Conservation (phyloP, 768 basidiomycete species). For the Hydnomerulius pinastri region DNA sequence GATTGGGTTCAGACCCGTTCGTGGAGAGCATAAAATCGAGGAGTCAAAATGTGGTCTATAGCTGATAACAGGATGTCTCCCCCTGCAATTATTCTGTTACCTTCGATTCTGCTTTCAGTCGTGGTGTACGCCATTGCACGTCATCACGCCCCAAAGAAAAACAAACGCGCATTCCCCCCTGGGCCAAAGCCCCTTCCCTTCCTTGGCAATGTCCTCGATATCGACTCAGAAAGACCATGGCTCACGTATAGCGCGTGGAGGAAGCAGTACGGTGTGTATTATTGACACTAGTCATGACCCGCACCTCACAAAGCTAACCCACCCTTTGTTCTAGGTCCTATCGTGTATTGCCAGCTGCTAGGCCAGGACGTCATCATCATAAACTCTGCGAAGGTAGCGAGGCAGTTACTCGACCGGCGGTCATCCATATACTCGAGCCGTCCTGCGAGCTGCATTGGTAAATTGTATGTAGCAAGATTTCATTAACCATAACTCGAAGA, state of each 20-base stretch:
- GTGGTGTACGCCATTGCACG: constrained; percentile 15
- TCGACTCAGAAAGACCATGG: constrained; percentile 23
- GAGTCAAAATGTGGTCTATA: background rate
- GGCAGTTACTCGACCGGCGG: constrained; percentile 30
- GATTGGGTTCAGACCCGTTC: no score
- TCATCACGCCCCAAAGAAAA: constrained; percentile 8
- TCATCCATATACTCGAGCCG: constrained; percentile 32
- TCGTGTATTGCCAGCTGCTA: constrained; percentile 29
- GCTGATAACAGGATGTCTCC: background rate
- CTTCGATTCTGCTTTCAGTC: background rate
- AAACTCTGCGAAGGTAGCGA: constrained; percentile 27
- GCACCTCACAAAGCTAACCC: background rate
- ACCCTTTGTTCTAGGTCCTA: constrained; percentile 21
- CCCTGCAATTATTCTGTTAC: constrained; percentile 8
- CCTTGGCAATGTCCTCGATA: constrained; percentile 26
- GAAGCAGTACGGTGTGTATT: constrained; percentile 26
- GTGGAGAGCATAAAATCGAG: no score
- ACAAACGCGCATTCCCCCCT: constrained; percentile 18
- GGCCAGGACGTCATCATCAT: constrained; percentile 29
- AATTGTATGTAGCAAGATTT: constrained; percentile 16
- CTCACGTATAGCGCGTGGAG: constrained; percentile 30
- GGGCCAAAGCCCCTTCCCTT: constrained; percentile 25
- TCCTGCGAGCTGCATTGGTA: constrained; percentile 20
- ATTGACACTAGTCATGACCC: background rate
- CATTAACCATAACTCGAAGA: background rate